These are phyloP conservation scores for Naganishia antarctica DNA, from an alignment of 768 basidiomycete species.

Conservation along the genomic window DNA sequence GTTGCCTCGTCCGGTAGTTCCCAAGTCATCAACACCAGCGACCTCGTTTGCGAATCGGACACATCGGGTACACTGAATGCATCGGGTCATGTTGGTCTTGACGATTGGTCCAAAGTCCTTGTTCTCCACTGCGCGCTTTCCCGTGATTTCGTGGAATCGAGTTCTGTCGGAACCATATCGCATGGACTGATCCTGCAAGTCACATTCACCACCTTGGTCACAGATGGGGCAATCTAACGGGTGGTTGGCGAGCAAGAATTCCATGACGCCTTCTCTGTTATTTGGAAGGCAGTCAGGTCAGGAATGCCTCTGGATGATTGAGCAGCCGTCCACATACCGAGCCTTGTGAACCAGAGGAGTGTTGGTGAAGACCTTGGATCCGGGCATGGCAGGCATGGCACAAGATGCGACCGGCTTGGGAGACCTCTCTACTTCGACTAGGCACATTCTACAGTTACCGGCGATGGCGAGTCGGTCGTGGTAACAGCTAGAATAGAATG, in stretches of 20 bases:
- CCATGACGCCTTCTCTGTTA: slow-evolving; percentile 92
- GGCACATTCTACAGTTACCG: slow-evolving; percentile 93
- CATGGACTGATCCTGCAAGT: slow-evolving; percentile 98
- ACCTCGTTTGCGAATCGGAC: slow-evolving; percentile 99
- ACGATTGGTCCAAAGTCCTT: slow-evolving; percentile 97
- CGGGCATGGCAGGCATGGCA: slow-evolving; percentile 97
- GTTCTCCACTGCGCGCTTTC: slow-evolving; percentile 96
- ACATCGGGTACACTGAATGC: slow-evolving; percentile 99
- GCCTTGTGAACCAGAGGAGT: slow-evolving; percentile 64
- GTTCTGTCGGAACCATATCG: slow-evolving; percentile 96
- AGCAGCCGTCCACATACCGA: slow-evolving; percentile 55
- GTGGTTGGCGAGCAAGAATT: slow-evolving; percentile 94
- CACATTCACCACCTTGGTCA: slow-evolving; percentile 98
- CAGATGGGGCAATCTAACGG: slow-evolving; percentile 98
- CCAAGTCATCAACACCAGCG: slow-evolving; percentile 94
- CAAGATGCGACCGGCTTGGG: slow-evolving; percentile 94
- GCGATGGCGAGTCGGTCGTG: slow-evolving; percentile 78
- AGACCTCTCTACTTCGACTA: slow-evolving; percentile 89
- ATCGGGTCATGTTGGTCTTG: slow-evolving; percentile 97
- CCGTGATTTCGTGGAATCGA: slow-evolving; percentile 95
- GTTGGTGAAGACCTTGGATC: slow-evolving; percentile 86
- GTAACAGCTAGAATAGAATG: slow-evolving; percentile 38
- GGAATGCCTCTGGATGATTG: neutral
- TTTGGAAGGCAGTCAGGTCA: slow-evolving; percentile 25
- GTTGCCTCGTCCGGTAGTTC: slow-evolving; percentile 94